Base-by-base conservation (phyloP, 108 stramenopile species). In the Stephanodiscus triporus region DNA sequence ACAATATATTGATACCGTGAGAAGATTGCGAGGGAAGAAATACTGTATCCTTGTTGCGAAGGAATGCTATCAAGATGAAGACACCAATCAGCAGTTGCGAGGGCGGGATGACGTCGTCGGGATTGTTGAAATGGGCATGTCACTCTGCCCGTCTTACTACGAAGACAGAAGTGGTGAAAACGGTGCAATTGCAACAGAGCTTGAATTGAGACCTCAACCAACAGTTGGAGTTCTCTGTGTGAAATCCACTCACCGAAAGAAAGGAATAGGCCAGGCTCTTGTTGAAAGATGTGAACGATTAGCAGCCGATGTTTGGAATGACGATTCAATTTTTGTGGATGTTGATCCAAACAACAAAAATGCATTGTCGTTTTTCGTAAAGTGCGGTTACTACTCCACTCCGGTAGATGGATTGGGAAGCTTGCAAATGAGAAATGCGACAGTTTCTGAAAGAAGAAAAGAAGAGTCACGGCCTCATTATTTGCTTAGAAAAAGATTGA, bases 1-100 rank as follows among this genome's bases (percentile, higher is more conserved):
- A n/a, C 73, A 73, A 49, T 83, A 80, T 51, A 66, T 64, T 1
- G 51, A 67, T 8, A 82, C 75, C 11, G 78, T 64, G 9, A 78
- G 77, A 48, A 73, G 57, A 69, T 83, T 85, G 85, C 30, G 63
- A 48, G 85, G 85, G 38, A 85, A 85, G 49, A 85, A 85, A 73
- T 83, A 85, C 62, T 78, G 72, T 56, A 19, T 85, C 37, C 67
- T 85, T 8, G 60, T 85, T 66, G 85, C 78, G 20, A 85, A 85
- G 37, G 64, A 77, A 68, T 43, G 26, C 48, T 54, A 1, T 17
- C 29, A 30, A 22, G 53, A 66, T 47, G 38, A 69, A 17, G 70
- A 63, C 23, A 24, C 16, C 11, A 32, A 36, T 8, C 45, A 37
- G 36, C 63, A 42, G 19, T 0, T 34, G 56, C 34, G 47, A 43